Conservation (phyloP, 2,329 filamentous ascomycete genomes). For the Metarhizium robertsii region DNA sequence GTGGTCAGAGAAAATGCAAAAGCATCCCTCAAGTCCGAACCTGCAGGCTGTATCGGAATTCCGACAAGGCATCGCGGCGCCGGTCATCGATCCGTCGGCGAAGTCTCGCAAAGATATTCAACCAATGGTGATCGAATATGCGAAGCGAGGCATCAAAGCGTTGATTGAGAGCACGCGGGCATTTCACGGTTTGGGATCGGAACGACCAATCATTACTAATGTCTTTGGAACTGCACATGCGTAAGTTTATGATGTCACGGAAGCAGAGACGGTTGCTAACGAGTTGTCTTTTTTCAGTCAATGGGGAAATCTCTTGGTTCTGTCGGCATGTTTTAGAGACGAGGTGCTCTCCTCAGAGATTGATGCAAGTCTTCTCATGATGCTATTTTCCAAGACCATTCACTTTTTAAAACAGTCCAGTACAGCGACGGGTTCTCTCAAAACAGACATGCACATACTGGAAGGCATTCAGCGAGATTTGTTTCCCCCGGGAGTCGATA, state of each 20-base stretch:
- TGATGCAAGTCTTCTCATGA: constrained; percentile 41
- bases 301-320: constrained; percentile 93
- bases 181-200: constrained; percentile 56
- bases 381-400: constrained; percentile 65
- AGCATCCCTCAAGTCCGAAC: constrained; percentile 24
- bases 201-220: constrained; percentile 81
- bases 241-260: constrained; percentile 46
- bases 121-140: constrained; percentile 41
- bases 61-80: constrained; percentile 25
- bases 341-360: constrained; percentile 50
- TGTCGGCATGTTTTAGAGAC: constrained; percentile 71
- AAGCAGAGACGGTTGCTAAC: constrained; percentile 3
- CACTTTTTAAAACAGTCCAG: constrained; percentile 61
- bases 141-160: constrained; percentile 57
- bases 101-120: constrained; percentile 31
- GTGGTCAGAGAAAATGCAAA: constrained; percentile 28
- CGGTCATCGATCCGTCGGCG: constrained; percentile 27
- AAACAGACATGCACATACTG: constrained; percentile 67
- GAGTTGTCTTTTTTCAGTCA: constrained; percentile 46
- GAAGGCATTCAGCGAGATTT: constrained; percentile 41
- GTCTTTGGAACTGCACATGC: constrained; percentile 92
- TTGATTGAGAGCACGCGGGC: constrained; percentile 78
- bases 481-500: constrained; percentile 20
- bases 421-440: constrained; percentile 65
- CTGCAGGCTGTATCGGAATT: constrained; percentile 25